A percentile compares a stretch with the other conserved stretches of the same genome.
phyloP scores from a whole-genome alignment of 805 yeast species.

The Wickerhamomyces hampshirensis region DNA sequence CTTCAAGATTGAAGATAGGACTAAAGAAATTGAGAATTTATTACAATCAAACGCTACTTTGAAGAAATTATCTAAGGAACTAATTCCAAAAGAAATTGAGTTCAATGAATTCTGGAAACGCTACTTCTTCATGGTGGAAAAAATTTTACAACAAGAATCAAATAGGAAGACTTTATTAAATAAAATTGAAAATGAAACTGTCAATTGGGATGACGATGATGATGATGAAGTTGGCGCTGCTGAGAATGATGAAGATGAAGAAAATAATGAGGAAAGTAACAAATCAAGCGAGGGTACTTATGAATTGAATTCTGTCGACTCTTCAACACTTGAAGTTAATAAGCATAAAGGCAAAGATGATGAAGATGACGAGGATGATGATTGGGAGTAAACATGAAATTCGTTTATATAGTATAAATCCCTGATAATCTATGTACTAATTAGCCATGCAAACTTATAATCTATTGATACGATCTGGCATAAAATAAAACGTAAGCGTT shows the following conservation, averaged over 20 bases:
- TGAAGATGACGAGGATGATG: constrained; percentile 48
- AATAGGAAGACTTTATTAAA: constrained; percentile 50
- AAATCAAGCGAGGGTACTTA: constrained; percentile 35
- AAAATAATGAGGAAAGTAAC: constrained; percentile 11
- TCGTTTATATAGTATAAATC: not conserved
- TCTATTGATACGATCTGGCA: constrained; percentile 31
- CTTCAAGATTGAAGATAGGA: constrained; percentile 42
- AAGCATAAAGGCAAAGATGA: constrained; percentile 23
- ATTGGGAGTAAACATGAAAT: constrained; percentile 57
- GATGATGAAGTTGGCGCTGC: constrained; percentile 13
- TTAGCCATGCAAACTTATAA: not conserved
- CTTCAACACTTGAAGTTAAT: constrained; percentile 32
- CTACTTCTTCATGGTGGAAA: constrained; percentile 51
- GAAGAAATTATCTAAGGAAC: constrained; percentile 43
- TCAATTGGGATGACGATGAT: constrained; percentile 17
- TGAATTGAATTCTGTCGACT: constrained; percentile 33
- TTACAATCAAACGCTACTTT: constrained; percentile 27
- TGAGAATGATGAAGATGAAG: not conserved
- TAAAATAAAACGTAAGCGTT: constrained; percentile 86
- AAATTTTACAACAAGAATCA: constrained; percentile 38
- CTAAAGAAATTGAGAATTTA: constrained; percentile 45
- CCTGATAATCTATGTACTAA: not conserved
- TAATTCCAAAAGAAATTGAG: constrained; percentile 62
- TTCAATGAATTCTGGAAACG: constrained; percentile 71
- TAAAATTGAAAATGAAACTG: constrained; percentile 6